A percentile compares a stretch with the other conserved stretches of the same genome.
These are phyloP conservation scores for Exserohilum rostratum DNA, from an alignment of 2,329 filamentous ascomycete genomes.

Conservation along the genomic window DNA sequence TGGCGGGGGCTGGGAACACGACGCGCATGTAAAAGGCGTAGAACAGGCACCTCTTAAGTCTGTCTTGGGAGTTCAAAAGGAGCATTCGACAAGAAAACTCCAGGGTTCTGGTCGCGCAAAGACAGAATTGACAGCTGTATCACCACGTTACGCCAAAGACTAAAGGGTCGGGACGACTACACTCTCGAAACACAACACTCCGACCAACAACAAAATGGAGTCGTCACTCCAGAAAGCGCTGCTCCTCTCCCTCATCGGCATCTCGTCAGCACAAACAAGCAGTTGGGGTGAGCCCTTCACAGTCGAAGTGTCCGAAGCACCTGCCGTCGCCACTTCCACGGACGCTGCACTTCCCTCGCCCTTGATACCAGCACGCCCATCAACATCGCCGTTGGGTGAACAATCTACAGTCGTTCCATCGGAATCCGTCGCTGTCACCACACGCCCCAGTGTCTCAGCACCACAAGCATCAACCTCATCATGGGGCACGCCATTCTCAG, in stretches of 20 bases:
- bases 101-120: not conserved
- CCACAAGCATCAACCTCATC: not conserved
- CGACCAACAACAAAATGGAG: slow-evolving; percentile 18
- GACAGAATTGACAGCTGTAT: not conserved
- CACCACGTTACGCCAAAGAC: not conserved
- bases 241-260: slow-evolving; percentile 20
- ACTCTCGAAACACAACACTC: not conserved
- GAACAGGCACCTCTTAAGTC: not conserved
- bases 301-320: slow-evolving; percentile 18
- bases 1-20: not conserved
- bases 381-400: slow-evolving; percentile 9
- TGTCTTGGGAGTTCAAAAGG: not conserved
- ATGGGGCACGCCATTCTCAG: slow-evolving; percentile 13
- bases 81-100: too few relatives aligned
- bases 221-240: slow-evolving; percentile 11
- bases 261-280: slow-evolving; percentile 16
- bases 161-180: not conserved
- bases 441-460: not conserved
- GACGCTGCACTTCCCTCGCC: too few relatives aligned
- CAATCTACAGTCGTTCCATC: slow-evolving; percentile 23
- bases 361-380: too few relatives aligned
- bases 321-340: too few relatives aligned
- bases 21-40: not conserved
- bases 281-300: slow-evolving; percentile 24
- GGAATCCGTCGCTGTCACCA: slow-evolving; percentile 11